Conservation (phyloP, 192 early-diverging fungal genomes). For the Coemansia sp. region DNA sequence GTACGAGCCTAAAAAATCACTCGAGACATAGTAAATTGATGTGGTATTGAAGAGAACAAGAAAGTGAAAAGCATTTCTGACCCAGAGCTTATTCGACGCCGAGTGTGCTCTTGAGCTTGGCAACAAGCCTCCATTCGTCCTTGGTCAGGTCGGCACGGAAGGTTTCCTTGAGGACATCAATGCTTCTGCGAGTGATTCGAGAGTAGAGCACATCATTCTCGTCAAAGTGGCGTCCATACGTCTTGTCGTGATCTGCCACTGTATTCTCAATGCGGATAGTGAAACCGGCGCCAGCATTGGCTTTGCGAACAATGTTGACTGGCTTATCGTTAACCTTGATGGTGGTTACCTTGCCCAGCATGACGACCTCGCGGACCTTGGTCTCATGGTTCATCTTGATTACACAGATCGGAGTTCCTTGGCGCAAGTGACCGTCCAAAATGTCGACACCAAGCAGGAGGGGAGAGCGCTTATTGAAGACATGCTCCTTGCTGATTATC, state of each 20-base stretch:
- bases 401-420: slow-evolving; percentile 92
- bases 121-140: slow-evolving; percentile 83
- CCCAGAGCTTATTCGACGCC: slow-evolving; percentile 38
- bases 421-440: slow-evolving; percentile 83
- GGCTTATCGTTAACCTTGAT: slow-evolving; percentile 94
- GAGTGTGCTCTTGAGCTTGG: slow-evolving; percentile 76
- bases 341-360: slow-evolving; percentile 84
- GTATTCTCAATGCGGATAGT: slow-evolving; percentile 91
- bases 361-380: slow-evolving; percentile 70
- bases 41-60: too few relatives aligned
- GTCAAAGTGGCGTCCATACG: slow-evolving; percentile 91
- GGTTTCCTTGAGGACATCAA: slow-evolving; percentile 91
- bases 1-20: too few relatives aligned
- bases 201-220: slow-evolving; percentile 78
- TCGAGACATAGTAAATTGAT: too few relatives aligned
- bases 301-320: slow-evolving; percentile 79
- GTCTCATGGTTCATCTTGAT: slow-evolving; percentile 72
- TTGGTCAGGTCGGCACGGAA: slow-evolving; percentile 91
- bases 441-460: slow-evolving; percentile 96
- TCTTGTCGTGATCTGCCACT: slow-evolving; percentile 82
- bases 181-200: slow-evolving; percentile 83
- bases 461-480: slow-evolving; percentile 95
- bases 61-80: too few relatives aligned
- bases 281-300: slow-evolving; percentile 79
- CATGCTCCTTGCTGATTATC: slow-evolving; percentile 77